Base-by-base conservation (phyloP, 108 stramenopile genomes). In the Nitzschia putrida region DNA sequence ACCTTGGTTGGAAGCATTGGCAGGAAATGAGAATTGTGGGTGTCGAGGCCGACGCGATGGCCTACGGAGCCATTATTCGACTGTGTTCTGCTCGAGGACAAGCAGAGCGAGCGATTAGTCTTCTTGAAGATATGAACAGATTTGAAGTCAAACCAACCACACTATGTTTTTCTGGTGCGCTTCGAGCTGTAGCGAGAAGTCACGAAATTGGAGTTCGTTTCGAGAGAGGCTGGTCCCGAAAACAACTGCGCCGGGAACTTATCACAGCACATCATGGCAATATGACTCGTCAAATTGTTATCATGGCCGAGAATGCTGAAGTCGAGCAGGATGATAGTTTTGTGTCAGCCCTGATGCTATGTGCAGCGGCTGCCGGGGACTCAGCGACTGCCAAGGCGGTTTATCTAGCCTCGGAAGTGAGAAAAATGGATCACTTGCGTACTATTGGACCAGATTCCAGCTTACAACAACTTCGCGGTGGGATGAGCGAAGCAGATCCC, bases 271-370 rank as follows among this genome's bases (percentile, higher is more conserved):
- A 91, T 50, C 93, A 94, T 72, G 93, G 93, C 21, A 80, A 86
- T 57, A 71, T 94, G 85, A 82, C 93, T 12, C 66, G 82, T 14
- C 73, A 80, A 23, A 87, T 94, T 55, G 82, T 94, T 0, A 73
- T 91, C 45, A 44, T 83, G 64, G 93, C 93, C 0, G 93, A 94
- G 69, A 77, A 78, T 51, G 87, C 88, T 7, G 85, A 90, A 66
- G 93, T 91, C 12, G 76, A 84, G 43, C 87, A 87, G 57, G 90
- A 94, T 76, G 87, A 91, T 51, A 88, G 93, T 4, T 94, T 94
- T 69, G 74, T 85, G 4, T 77, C 83, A 24, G 90, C 88, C 11
- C 79, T 94, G 18, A 90, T 91, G 74, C 54, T 90, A 39, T 94
- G 93, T 71, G 87, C 90, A 8, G 90, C 84, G 13, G 78, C 87